Base-by-base conservation (phyloP, 345 rosid species). In the Acer yangbiense region DNA sequence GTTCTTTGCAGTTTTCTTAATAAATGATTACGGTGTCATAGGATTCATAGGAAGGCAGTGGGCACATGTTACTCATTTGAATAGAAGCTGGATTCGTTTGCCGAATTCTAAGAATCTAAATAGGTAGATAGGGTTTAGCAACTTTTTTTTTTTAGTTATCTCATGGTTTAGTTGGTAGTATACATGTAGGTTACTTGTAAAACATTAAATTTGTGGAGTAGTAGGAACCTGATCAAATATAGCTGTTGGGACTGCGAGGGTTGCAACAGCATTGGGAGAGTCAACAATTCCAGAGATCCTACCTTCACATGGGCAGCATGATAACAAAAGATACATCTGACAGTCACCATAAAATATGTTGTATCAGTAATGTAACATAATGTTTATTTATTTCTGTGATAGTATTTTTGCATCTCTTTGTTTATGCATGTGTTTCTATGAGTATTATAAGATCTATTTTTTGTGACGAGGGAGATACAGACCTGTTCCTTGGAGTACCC, bases 401-500 rank as follows among this genome's bases (percentile, higher is more conserved):
- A 13, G 29, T 7, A 71, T 32, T 60, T 9, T 57, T 32, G 16
- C 23, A 48, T 48, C 25, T 29, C 3, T 12, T 13, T 44, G 13
- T 68, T 3, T 3, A 35, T 73, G 64, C 27, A n/a, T 43, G 39
- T 46, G 73, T 48, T n/a, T 39, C 29, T 48, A 17, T 35, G 43
- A 62, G 67, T 73, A 61, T 43, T 60, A 8, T n/a, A 18, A 60
- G 64, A 60, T 60, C 3, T 5, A 60, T 41, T 29, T 25, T 9
- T 29, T 10, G 9, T 7, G 29, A 46, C 64, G 3, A 41, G 72
- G 29, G 41, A 77, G 75, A 77, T 75, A 32, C 65, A 32, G 63
- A 95, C 98, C 96, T 95, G 98, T 75, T 93, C 97, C 80, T 93
- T 93, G 68, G 97, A 91, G 92, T 95, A 93, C 17, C 98, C 98